Base-by-base conservation (phyloP, 352 stramenopile genomes). In the Aphanomyces euteiches region DNA sequence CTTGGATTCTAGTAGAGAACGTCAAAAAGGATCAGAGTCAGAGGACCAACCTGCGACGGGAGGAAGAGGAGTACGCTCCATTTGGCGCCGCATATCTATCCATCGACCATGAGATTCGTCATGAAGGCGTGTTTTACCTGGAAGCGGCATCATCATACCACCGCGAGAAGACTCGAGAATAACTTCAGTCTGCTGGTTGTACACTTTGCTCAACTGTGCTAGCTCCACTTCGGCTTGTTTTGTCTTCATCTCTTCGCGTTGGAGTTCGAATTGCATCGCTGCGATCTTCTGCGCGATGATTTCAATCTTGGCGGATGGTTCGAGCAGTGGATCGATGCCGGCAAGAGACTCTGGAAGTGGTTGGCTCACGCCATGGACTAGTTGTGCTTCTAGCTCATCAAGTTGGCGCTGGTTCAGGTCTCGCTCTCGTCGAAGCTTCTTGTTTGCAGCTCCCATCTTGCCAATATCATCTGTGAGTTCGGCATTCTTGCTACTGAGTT, bases 171-270 rank as follows among this genome's bases (percentile, higher is more conserved):
- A 58, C 50, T 58, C 50, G 8, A 58, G n/a, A 34, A 58, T 58
- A 8, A 58, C 50, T 58, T 58, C 50, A 21, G 50, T 58, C 50
- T 58, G 50, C 50, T 58, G 50, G 50, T 58, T 58, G 50, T 58
- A 58, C 8, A 58, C 50, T 3, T 58, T 58, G 56, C 12, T 71
- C 40, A 48, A 53, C 50, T 41, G 58, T 65, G 21, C 37, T 12
- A 92, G 58, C 10, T 77, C 84, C 15, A 78, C 72, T 39, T 91
- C 79, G 53, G 93, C 85, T 61, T 88, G 85, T 57, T 84, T 91
- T 48, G 93, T 81, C 73, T 93, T 86, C 48, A 91, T 83, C 83
- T 93, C 92, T 64, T 95, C 87, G 48, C 89, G 87, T 65, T 91
- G 79, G 21, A 95, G 66, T 47, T 95, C 87, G 21, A 93, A 83